These are phyloP conservation scores for Forsythia viridissima DNA, from an alignment of 257 asterid genomes.

Conservation along the genomic window DNA sequence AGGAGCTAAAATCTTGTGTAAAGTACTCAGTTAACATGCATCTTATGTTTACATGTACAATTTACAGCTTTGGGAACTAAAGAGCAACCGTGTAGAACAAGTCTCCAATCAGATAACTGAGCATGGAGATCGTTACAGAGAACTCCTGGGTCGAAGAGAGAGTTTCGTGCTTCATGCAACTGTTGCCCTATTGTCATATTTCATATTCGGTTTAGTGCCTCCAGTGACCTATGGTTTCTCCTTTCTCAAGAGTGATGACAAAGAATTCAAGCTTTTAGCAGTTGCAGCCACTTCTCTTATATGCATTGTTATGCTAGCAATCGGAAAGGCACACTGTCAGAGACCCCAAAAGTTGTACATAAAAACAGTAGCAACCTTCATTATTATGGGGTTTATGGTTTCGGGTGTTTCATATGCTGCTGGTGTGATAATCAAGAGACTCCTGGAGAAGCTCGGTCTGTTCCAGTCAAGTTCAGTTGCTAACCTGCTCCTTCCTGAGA, in stretches of 20 bases:
- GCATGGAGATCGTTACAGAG: conserved; percentile 55
- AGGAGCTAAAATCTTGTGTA: background rate
- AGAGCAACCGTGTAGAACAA: conserved; percentile 38
- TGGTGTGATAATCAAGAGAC: conserved; percentile 51
- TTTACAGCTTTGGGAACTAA: conserved; percentile 59
- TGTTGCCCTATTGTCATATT: conserved; percentile 55
- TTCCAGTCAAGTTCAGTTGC: conserved; percentile 46
- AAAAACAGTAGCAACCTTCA: conserved; percentile 44
- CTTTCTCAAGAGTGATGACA: conserved; percentile 57
- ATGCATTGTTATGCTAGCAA: conserved; percentile 47
- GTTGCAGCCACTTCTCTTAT: conserved; percentile 61
- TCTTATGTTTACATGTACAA: background rate
- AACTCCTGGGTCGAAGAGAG: conserved; percentile 64
- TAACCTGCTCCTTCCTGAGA: conserved; percentile 24
- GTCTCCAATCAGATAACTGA: conserved; percentile 34
- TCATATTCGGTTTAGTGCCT: conserved; percentile 65
- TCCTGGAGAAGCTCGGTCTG: conserved; percentile 56
- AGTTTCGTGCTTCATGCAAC: conserved; percentile 61
- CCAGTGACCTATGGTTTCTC: conserved; percentile 69
- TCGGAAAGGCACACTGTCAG: conserved; percentile 50
- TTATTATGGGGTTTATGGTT: conserved; percentile 53
- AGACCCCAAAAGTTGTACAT: conserved; percentile 63
- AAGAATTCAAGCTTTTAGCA: conserved; percentile 64
- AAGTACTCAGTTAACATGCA: background rate
- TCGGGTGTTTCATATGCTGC: conserved; percentile 68